These are phyloP conservation scores for Sporothrix phasma DNA, from an alignment of 2,329 filamentous ascomycete genomes.

Conservation along the genomic window DNA sequence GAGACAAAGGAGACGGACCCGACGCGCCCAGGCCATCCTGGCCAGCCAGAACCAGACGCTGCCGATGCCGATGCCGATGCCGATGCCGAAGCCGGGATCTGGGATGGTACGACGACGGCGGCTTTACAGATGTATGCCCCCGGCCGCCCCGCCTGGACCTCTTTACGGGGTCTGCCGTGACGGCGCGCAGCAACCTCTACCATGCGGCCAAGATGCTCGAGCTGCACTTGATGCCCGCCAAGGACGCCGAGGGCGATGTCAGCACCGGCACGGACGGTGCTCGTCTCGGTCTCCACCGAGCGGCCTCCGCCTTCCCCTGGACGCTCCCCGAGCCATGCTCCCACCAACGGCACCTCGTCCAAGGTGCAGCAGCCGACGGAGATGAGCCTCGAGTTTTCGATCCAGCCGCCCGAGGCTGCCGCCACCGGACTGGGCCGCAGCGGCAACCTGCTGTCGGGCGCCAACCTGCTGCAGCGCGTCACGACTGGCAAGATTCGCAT, in stretches of 20 bases:
- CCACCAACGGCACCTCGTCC: constrained; percentile 70
- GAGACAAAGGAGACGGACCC: background rate
- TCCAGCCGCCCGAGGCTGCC: constrained; percentile 33
- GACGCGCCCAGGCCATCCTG: background rate
- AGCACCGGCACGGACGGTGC: background rate
- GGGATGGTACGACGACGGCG: constrained; percentile 30
- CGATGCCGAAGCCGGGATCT: too few species aligned
- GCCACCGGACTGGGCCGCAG: constrained; percentile 7
- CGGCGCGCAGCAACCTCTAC: constrained; percentile 71
- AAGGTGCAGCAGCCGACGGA: constrained; percentile 61
- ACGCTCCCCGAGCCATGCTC: constrained; percentile 70
- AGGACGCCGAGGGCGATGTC: background rate
- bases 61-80: constrained; percentile 30
- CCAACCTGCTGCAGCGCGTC: constrained; percentile 37
- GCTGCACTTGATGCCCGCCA: constrained; percentile 49
- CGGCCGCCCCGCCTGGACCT: constrained; percentile 47
- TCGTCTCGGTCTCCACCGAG: background rate
- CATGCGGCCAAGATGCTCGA: constrained; percentile 80
- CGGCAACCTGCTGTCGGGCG: constrained; percentile 12
- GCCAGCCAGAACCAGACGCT: background rate
- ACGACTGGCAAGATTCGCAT: constrained; percentile 38
- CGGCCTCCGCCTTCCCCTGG: constrained; percentile 82
- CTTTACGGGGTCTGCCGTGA: constrained; percentile 68
- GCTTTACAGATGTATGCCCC: constrained; percentile 56
- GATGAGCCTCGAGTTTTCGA: constrained; percentile 55